Evolutionary conservation across 2,329 filamentous ascomycete species (phyloP).

Genomic region (Fusarium gaditjirri): DNA sequence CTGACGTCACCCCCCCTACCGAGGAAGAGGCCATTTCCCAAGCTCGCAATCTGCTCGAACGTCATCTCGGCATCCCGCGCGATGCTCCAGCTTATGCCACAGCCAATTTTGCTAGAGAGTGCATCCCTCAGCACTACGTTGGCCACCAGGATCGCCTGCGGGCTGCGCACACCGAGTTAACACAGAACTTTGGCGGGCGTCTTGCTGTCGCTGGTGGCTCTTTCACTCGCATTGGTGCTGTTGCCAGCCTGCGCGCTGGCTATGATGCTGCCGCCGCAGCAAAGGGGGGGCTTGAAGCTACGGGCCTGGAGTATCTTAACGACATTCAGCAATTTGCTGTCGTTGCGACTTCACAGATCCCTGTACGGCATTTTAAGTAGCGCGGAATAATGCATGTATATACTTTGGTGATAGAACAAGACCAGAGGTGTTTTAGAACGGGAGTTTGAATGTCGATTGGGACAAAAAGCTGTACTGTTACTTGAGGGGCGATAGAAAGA

Average conservation of each 20-base stretch:
- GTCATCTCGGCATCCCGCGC: constrained; percentile 76
- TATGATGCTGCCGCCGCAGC: constrained; percentile 46
- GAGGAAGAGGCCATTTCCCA: constrained; percentile 74
- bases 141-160: constrained; percentile 76
- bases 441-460: not conserved
- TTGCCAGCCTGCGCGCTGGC: constrained; percentile 61
- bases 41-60: constrained; percentile 74
- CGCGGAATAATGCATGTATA: not conserved
- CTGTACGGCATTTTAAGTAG: constrained; percentile 40
- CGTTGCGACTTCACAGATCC: constrained; percentile 41
- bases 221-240: constrained; percentile 63
- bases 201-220: constrained; percentile 72
- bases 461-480: constrained; percentile 26
- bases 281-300: constrained; percentile 38
- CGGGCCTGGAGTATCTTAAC: constrained; percentile 46
- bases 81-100: constrained; percentile 69
- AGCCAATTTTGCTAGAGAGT: constrained; percentile 70
- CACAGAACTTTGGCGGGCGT: constrained; percentile 66
- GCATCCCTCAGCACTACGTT: constrained; percentile 90
- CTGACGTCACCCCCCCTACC: constrained; percentile 58
- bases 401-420: not conserved
- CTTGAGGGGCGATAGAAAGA: constrained; percentile 7
- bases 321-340: constrained; percentile 39
- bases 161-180: constrained; percentile 65
- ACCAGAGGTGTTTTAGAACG: not conserved